Percentiles rank a stretch among this genome's conserved stretches.
Conservation (phyloP, 352 stramenopile genomes). For the Thraustochytrium sp. region DNA sequence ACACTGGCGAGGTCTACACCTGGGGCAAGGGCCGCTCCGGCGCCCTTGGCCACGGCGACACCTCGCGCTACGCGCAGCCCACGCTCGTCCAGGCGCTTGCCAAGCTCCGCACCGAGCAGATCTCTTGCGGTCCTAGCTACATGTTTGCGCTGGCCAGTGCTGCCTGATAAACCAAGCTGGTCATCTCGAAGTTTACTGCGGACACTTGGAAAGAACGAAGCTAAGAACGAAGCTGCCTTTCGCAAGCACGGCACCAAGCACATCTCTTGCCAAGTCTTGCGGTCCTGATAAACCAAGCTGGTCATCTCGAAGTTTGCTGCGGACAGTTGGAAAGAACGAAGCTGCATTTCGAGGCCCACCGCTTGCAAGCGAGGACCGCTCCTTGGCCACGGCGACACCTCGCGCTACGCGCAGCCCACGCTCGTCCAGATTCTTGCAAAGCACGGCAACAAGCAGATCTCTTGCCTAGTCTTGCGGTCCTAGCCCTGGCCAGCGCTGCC, state of each 20-base stretch:
- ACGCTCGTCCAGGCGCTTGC: conserved; percentile 63
- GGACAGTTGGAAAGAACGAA: too few relatives aligned
- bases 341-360: too few relatives aligned
- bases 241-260: too few relatives aligned
- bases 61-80: conserved; percentile 76
- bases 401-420: conserved; percentile 75
- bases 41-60: conserved; percentile 76
- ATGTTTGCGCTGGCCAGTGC: not conserved
- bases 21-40: conserved; percentile 72
- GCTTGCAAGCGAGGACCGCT: too few relatives aligned
- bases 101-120: conserved; percentile 61
- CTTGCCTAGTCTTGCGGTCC: conserved; percentile 76
- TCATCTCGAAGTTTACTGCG: too few relatives aligned
- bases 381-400: conserved; percentile 74
- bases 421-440: conserved; percentile 62
- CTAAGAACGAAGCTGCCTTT: too few relatives aligned
- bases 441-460: conserved; percentile 64
- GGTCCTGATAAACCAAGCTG: too few relatives aligned
- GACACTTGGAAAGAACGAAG: too few relatives aligned
- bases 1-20: conserved; percentile 65
- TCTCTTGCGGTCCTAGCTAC: conserved; percentile 77
- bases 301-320: too few relatives aligned
- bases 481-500: conserved; percentile 46
- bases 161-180: not conserved
- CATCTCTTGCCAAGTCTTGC: too few relatives aligned